Conservation (phyloP, 2,329 filamentous ascomycete genomes). For the Fusarium sp. region DNA sequence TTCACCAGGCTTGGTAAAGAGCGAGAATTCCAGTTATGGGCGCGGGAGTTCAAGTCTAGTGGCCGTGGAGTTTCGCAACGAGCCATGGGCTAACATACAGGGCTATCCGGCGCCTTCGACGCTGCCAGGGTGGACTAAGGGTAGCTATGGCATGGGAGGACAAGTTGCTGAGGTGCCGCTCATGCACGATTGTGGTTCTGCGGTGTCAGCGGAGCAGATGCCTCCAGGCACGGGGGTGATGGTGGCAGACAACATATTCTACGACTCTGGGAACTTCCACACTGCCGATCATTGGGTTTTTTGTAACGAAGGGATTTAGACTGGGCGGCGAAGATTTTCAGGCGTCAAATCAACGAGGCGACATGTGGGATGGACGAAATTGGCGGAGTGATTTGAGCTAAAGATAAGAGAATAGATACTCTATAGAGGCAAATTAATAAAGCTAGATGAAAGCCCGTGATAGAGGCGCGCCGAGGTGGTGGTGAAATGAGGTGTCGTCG, state of each 20-base stretch:
- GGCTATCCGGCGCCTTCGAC: background rate
- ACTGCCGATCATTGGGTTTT: constrained; percentile 36
- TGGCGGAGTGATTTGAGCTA: background rate
- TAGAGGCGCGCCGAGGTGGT: background rate
- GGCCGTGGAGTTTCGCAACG: background rate
- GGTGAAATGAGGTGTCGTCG: background rate
- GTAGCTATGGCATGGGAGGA: background rate
- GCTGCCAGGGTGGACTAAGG: background rate
- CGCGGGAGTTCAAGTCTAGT: background rate
- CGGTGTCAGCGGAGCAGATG: background rate
- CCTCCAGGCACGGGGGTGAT: background rate
- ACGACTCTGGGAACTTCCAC: constrained; percentile 20
- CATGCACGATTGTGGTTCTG: background rate
- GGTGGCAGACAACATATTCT: background rate
- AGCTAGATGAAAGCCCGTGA: background rate
- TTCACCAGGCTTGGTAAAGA: background rate
- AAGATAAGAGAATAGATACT: constrained; percentile 4
- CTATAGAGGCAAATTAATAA: constrained; percentile 21
- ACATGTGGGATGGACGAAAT: background rate
- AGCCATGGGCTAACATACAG: background rate
- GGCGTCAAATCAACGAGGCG: background rate
- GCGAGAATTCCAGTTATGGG: background rate
- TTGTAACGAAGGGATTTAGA: background rate
- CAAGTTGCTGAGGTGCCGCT: background rate
- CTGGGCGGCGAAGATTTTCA: background rate